These are phyloP conservation scores for Pelargonium myrrhifolium DNA, from an alignment of 441 rosid genomes.

Conservation along the genomic window DNA sequence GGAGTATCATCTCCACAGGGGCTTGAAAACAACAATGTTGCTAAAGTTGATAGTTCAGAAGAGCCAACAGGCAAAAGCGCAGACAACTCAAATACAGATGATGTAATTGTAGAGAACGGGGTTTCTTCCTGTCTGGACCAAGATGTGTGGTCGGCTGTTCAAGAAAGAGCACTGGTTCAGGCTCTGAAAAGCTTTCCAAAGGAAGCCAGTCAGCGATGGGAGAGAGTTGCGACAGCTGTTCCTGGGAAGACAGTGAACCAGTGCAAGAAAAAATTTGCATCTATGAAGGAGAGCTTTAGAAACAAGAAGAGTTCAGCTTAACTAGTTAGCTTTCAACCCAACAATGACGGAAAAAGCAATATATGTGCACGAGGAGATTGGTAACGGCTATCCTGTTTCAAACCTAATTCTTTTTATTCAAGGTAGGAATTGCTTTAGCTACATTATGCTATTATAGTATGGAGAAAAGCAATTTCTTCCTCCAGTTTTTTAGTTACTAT, in stretches of 20 bases:
- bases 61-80: conserved; percentile 32
- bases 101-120: conserved; percentile 27
- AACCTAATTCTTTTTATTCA: neutral
- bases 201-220: conserved; percentile 89
- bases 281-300: conserved; percentile 73
- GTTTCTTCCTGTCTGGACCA: conserved; percentile 44
- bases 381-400: conserved; percentile 1
- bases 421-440: neutral
- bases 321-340: neutral
- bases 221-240: conserved; percentile 88
- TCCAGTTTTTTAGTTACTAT: neutral
- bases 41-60: conserved; percentile 29
- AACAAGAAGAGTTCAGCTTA: conserved; percentile 60
- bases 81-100: conserved; percentile 32
- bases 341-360: neutral
- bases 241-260: conserved; percentile 89
- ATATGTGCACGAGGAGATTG: conserved; percentile 1
- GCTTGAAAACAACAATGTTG: conserved; percentile 2
- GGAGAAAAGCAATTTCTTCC: neutral
- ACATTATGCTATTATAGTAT: neutral
- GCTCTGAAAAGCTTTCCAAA: conserved; percentile 95
- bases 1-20: conserved; percentile 29
- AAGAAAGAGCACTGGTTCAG: conserved; percentile 89
- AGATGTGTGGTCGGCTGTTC: conserved; percentile 84
- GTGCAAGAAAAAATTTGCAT: conserved; percentile 86